Conservation (phyloP, 169 alveolate genomes). For the Ichthyophthirius multifiliis region DNA sequence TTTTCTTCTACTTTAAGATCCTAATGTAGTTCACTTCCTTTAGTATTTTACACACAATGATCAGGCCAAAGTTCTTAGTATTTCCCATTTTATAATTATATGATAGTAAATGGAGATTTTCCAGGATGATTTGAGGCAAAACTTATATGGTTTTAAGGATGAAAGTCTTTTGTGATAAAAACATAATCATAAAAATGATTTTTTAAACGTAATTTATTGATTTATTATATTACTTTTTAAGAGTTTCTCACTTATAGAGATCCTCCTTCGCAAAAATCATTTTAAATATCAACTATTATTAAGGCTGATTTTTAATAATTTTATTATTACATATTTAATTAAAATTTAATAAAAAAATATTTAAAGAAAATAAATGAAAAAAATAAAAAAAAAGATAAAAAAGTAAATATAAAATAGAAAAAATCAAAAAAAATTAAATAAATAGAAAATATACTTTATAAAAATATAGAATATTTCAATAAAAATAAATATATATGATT, state of each 20-base stretch:
- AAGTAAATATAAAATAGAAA: too few relatives aligned
- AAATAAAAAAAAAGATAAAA: too few relatives aligned
- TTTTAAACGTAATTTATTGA: slow-evolving; percentile 58
- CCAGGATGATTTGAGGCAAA: slow-evolving; percentile 58
- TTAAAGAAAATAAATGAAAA: too few relatives aligned
- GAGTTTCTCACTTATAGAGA: slow-evolving; percentile 57
- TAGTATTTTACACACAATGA: slow-evolving; percentile 67
- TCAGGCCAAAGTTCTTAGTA: slow-evolving; percentile 66
- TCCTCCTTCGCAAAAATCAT: slow-evolving; percentile 85
- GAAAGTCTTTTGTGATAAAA: slow-evolving; percentile 64
- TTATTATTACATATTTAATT: too few relatives aligned
- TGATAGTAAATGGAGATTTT: not conserved
- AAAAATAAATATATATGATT: too few relatives aligned
- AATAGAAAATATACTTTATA: too few relatives aligned
- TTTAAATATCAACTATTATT: slow-evolving; percentile 69
- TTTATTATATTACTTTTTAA: slow-evolving; percentile 44
- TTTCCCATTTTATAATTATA: slow-evolving; percentile 20
- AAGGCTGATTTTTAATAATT: too few relatives aligned
- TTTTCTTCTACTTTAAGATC: slow-evolving; percentile 34
- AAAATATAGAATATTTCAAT: too few relatives aligned
- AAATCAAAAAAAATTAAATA: too few relatives aligned
- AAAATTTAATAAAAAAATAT: too few relatives aligned
- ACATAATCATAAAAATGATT: slow-evolving; percentile 26
- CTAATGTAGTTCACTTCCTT: slow-evolving; percentile 61
- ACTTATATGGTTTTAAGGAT: slow-evolving; percentile 58